Conservation (phyloP, 306 rosid genomes). For the Betula pendula region DNA sequence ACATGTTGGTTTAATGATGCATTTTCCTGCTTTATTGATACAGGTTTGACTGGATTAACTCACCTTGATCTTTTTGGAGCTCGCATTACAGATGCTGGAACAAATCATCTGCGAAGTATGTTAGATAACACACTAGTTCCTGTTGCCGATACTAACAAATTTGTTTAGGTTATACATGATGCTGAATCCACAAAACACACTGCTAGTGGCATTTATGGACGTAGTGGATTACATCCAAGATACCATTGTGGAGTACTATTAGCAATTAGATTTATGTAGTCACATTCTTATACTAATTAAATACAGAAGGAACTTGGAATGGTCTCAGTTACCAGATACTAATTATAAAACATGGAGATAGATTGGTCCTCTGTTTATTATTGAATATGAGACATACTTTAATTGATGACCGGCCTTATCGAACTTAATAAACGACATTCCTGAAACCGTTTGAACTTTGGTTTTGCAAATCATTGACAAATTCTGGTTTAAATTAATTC, state of each 20-base stretch:
- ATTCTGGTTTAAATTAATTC: neutral
- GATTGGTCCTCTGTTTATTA: neutral
- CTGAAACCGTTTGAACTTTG: neutral
- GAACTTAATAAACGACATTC: neutral
- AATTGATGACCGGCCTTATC: neutral
- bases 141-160: neutral
- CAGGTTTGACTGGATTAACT: conserved; percentile 85
- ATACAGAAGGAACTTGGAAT: neutral
- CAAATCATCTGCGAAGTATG: conserved; percentile 72
- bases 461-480: neutral
- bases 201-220: neutral
- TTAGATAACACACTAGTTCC: conserved; percentile 7
- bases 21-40: conserved; percentile 25
- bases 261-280: neutral
- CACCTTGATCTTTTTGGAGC: conserved; percentile 97
- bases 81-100: conserved; percentile 81
- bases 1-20: neutral
- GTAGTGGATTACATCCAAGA: neutral
- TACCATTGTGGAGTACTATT: neutral
- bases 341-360: neutral
- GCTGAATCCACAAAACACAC: neutral
- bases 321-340: neutral
- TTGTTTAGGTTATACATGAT: neutral
- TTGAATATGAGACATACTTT: neutral
- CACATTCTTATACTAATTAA: neutral